These are phyloP conservation scores for Chlamydomonas reinhardtii DNA, from an alignment of 163 green algal genomes.

Conservation along the genomic window DNA sequence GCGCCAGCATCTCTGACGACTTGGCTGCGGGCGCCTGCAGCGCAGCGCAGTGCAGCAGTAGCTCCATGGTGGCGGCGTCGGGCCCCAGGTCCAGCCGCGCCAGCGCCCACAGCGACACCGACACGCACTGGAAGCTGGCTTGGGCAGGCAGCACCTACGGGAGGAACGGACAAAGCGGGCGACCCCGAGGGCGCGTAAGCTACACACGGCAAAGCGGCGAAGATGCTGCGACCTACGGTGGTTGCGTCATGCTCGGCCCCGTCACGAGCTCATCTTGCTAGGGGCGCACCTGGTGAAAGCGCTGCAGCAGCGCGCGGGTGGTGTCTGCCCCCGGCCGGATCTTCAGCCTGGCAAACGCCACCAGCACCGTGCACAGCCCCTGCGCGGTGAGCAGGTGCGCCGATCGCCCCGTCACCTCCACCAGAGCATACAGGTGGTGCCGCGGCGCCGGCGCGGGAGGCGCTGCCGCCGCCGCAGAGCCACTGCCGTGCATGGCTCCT, in stretches of 20 bases:
- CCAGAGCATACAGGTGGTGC: conserved; percentile 16
- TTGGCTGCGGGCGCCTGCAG: conserved; percentile 20
- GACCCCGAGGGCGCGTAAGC: no score
- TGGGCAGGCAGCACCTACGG: conserved; percentile 10
- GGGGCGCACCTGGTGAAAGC: neutral
- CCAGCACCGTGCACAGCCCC: conserved; percentile 17
- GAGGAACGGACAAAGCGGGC: no score
- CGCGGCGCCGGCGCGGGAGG: neutral
- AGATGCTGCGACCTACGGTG: no score
- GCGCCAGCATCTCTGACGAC: neutral
- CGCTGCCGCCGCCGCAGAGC: neutral
- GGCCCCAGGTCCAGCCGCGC: conserved; percentile 17
- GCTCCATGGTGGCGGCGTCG: neutral
- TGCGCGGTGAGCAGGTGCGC: conserved; percentile 1
- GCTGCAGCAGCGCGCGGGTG: neutral
- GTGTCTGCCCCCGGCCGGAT: no score
- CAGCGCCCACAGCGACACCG: conserved; percentile 1
- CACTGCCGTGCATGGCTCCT: neutral
- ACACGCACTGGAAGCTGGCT: conserved; percentile 23
- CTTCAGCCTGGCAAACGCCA: no score
- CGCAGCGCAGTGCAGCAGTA: conserved; percentile 5
- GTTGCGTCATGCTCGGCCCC: no score
- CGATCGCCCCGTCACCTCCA: neutral
- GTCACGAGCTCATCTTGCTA: no score
- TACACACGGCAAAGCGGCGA: no score